Evolutionary conservation across 805 yeast species (phyloP), one percentile per base, ranked within the genome.

Genomic region (Wickerhamomyces queroliae): DNA sequence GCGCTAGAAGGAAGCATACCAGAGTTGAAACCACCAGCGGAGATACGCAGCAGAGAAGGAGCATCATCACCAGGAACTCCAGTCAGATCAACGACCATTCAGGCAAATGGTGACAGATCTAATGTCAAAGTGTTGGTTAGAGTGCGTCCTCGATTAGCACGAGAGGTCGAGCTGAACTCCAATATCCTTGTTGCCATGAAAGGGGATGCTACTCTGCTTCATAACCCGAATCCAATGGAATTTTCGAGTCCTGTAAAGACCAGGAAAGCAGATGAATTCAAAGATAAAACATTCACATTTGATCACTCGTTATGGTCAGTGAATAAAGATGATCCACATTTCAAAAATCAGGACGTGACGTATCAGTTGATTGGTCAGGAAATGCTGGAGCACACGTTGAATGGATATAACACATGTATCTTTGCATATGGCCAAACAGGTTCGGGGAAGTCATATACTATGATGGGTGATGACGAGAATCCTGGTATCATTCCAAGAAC

Each of bases 341-440:
- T 57, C 52, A 68, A 69, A 1, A 62, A 69, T 29, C 90, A 85
- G 53, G 33, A 51, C 7, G 56, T 56, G 2, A 72, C 83, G 4
- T 85, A 80, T 50, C 53, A 60, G 3, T 56, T 62, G 11, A 66
- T 78, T 15, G 95, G 90, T 1, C 65, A 67, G 10, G 80, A 77
- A 31, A 64, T 81, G 41, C 60, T 85, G 7, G 68, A 72, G 21
- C 87, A 78, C 64, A 68, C 85, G 4, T 56, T 83, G 37, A 74
- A 73, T 46, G 95, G 95, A 0, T 79, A 70, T 56, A 80, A 83
- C 46, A 81, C 84, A 2, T 82, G 87, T 53, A 78, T 83, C 1
- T 77, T 82, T 57, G 88, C 89, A 1, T 82, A 83, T 50, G 90
- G 89, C 5, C 95, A 87, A 56, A 87, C 95, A 0, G 90, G 85